Percentiles rank a stretch among this genome's conserved stretches.
These are phyloP conservation scores for Raffaelea albimanens DNA, from an alignment of 2,329 filamentous ascomycete species.

Conservation along the genomic window DNA sequence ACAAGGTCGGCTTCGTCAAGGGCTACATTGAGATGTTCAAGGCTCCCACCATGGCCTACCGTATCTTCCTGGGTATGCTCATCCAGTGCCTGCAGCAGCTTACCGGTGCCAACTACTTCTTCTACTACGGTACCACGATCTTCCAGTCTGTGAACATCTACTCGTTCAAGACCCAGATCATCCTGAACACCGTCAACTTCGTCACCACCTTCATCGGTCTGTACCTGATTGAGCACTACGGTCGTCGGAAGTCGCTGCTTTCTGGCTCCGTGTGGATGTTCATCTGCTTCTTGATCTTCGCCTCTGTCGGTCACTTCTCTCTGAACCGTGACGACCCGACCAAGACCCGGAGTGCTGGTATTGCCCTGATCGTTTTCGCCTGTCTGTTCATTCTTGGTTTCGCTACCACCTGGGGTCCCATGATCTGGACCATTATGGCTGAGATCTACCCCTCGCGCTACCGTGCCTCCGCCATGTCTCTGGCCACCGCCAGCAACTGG, in stretches of 20 bases:
- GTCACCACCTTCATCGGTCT: slow-evolving; percentile 55
- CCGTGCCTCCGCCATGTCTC: slow-evolving; percentile 13
- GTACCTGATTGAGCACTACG: slow-evolving; percentile 58
- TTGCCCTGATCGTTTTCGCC: slow-evolving; percentile 62
- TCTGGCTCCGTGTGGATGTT: slow-evolving; percentile 60
- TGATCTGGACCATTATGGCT: slow-evolving; percentile 14
- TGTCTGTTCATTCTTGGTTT: slow-evolving; percentile 69
- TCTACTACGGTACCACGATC: slow-evolving; percentile 55
- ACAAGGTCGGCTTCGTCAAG: slow-evolving; percentile 30
- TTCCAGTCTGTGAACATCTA: slow-evolving; percentile 57
- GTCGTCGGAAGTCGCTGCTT: slow-evolving; percentile 59
- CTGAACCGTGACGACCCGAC: slow-evolving; percentile 29
- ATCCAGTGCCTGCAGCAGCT: slow-evolving; percentile 62
- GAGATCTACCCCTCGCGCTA: slow-evolving; percentile 15
- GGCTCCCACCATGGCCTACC: slow-evolving; percentile 49
- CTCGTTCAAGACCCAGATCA: slow-evolving; percentile 61
- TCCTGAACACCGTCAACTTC: slow-evolving; percentile 31
- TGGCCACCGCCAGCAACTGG: slow-evolving; percentile 35
- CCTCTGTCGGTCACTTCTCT: slow-evolving; percentile 37
- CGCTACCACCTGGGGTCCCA: slow-evolving; percentile 28
- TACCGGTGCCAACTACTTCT: slow-evolving; percentile 49
- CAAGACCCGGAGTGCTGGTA: slow-evolving; percentile 35
- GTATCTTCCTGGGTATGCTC: slow-evolving; percentile 51
- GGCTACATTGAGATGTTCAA: slow-evolving; percentile 53
- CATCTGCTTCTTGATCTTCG: slow-evolving; percentile 55